These are phyloP conservation scores for Capsaspora owczarzaki DNA, from an alignment of 78 protist genomes.

Conservation along the genomic window DNA sequence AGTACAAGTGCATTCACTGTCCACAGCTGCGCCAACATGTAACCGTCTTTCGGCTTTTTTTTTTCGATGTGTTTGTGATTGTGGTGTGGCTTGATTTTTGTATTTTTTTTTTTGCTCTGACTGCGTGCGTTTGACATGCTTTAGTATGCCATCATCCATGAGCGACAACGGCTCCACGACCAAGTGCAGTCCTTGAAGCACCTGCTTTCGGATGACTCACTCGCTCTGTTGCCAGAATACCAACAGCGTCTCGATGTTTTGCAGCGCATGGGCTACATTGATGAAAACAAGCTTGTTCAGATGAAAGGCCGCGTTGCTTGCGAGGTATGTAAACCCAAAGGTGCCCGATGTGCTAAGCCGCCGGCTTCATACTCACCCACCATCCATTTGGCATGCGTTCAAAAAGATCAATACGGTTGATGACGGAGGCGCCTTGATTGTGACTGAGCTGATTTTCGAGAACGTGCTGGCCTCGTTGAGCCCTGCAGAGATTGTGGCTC, in stretches of 20 bases:
- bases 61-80: no score
- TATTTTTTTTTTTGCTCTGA: no score
- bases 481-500: conserved; percentile 65
- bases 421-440: conserved; percentile 42
- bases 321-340: conserved; percentile 18
- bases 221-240: conserved; percentile 77
- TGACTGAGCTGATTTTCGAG: conserved; percentile 81
- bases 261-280: conserved; percentile 46
- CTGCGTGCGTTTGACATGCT: no score
- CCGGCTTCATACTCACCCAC: no score
- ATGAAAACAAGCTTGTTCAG: conserved; percentile 39
- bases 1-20: no score
- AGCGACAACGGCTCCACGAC: not conserved
- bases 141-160: not conserved
- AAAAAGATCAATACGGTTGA: conserved; percentile 65
- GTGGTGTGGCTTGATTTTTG: no score
- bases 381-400: not conserved
- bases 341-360: not conserved
- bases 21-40: no score
- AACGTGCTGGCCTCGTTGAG: conserved; percentile 50
- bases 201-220: conserved; percentile 43
- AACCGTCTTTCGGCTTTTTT: no score
- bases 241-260: conserved; percentile 56
- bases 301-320: conserved; percentile 81
- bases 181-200: not conserved